phyloP scores from a whole-genome alignment of 805 yeast species.

The Blastobotrys parvus region DNA sequence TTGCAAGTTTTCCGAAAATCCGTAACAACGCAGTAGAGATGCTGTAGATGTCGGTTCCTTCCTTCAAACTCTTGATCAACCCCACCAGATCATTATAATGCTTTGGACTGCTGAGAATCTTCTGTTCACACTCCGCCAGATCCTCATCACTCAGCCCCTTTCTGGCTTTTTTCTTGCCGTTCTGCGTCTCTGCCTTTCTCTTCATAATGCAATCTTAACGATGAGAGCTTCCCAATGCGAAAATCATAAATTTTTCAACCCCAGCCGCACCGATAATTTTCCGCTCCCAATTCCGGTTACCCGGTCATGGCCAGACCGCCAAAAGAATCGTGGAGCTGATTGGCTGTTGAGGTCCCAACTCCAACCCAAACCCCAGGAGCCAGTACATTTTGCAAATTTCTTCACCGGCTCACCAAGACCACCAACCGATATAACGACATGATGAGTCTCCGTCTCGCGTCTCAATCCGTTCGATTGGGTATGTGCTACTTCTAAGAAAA shows the following conservation, averaged over 20 bases:
- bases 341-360: too few species aligned
- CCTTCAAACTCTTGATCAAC: constrained; percentile 35
- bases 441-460: constrained; percentile 18
- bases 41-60: constrained; percentile 5
- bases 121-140: constrained; percentile 12
- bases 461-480: constrained; percentile 13
- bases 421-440: too few species aligned
- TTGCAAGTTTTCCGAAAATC: constrained; percentile 42
- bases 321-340: too few species aligned
- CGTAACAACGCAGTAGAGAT: constrained; percentile 32
- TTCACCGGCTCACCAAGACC: too few species aligned
- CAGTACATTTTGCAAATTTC: too few species aligned
- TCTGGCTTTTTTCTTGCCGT: neutral
- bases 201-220: constrained; percentile 2
- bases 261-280: too few species aligned
- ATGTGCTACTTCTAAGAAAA: constrained; percentile 1
- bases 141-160: constrained; percentile 4
- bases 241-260: too few species aligned
- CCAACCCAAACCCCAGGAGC: too few species aligned
- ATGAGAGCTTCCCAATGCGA: too few species aligned
- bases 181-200: neutral
- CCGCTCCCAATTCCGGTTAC: too few species aligned
- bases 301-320: too few species aligned
- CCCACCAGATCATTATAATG: constrained; percentile 47
- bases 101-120: constrained; percentile 37